Base-by-base conservation (phyloP, 2,329 filamentous ascomycete species). In the Fusarium sambucinum region DNA sequence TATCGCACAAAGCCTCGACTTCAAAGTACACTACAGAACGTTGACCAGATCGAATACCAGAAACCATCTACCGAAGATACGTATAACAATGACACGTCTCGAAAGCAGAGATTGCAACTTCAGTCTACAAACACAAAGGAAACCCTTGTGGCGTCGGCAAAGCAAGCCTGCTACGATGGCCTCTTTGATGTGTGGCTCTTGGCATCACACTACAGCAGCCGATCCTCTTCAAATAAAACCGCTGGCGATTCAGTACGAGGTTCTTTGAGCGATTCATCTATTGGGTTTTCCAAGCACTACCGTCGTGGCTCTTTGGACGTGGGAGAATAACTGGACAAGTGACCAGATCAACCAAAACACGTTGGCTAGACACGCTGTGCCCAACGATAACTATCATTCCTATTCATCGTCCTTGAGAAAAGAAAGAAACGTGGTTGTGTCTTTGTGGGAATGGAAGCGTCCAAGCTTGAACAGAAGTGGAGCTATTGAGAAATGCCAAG, bases 401-500 rank as follows among this genome's bases (percentile, higher is more conserved):
- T 14, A 27, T 29, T 10, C 8, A 12, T 51, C 7, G 33, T 51
- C n/a, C 17, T 38, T n/a, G 13, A 50, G 47, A 50, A 32, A 19
- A 21, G 5, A n/a, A 13, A 27, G 21, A 50, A 38, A 50, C 32
- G 23, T 38, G 32, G 47, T 45, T 51, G 7, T 21, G 37, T 14
- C 23, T 11, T 44, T 14, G 25, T 16, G 27, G 23, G 47, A 27
- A 40, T 51, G n/a, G 35, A 38, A 38, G 23, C 25, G 47, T 51
- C 47, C 7, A 51, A 40, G 47, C 47, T 51, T 21, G 19, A 17
- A 14, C 9, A 21, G 32, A 51, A 51, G 33, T 51, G 47, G 47
- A 51, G 47, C 33, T 17, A 40, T 1, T 27, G 17, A 51, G 23
- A 40, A 38, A 51, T 40, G 60, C 46, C 59, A 53, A 64, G 61